These are phyloP conservation scores for Beauveria varroae DNA, from an alignment of 2,329 filamentous ascomycete species.

Conservation along the genomic window DNA sequence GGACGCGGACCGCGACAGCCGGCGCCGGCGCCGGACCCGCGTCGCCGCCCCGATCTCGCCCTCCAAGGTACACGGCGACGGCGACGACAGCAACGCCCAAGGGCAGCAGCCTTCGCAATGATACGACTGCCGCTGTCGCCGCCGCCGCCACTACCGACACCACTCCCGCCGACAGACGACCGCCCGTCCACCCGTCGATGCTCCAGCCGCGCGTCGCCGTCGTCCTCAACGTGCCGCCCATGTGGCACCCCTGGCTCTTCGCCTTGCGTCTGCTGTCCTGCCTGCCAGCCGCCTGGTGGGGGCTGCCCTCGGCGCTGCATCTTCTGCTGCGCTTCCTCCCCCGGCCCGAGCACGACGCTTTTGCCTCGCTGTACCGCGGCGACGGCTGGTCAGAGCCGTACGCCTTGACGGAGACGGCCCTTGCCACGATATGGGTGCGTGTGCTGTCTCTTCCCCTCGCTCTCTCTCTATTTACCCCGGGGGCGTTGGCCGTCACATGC, in stretches of 20 bases:
- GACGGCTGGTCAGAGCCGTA: slow-evolving; percentile 20
- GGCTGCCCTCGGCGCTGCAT: slow-evolving; percentile 58
- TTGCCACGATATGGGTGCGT: slow-evolving; percentile 68
- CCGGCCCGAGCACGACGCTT: slow-evolving; percentile 21
- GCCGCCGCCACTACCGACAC: not conserved
- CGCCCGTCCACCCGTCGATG: slow-evolving; percentile 29
- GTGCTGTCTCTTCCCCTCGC: not conserved
- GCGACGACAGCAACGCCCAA: not conserved
- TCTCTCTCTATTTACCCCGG: no score
- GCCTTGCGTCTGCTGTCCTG: slow-evolving; percentile 66
- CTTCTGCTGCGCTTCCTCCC: slow-evolving; percentile 57
- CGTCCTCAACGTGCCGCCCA: slow-evolving; percentile 62
- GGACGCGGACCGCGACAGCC: not conserved
- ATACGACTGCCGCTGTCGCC: not conserved
- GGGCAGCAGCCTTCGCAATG: not conserved
- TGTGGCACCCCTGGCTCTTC: slow-evolving; percentile 68
- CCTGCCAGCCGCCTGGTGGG: slow-evolving; percentile 64
- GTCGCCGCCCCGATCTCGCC: not conserved
- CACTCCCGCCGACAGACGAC: not conserved
- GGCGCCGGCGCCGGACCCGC: not conserved
- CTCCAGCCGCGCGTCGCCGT: slow-evolving; percentile 74
- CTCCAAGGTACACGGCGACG: not conserved
- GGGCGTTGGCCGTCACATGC: not conserved
- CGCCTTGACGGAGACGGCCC: slow-evolving; percentile 56
- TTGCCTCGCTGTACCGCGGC: slow-evolving; percentile 14